These are phyloP conservation scores for Silene vulgaris DNA, from an alignment of 179 eudicot genomes.

Conservation along the genomic window DNA sequence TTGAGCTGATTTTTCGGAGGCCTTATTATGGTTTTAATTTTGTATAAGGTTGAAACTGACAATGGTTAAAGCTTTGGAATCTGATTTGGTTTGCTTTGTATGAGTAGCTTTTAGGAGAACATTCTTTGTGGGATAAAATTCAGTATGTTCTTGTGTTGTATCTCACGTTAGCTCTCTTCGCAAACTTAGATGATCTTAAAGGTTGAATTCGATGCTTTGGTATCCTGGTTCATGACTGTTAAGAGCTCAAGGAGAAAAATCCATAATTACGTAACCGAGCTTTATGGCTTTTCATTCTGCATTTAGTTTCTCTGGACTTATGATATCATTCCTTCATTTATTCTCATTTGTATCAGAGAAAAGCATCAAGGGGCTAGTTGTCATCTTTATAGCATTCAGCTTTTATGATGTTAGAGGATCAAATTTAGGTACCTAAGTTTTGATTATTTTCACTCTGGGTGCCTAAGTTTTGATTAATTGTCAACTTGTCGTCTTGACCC, in stretches of 20 bases:
- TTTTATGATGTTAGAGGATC: neutral
- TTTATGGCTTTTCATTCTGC: neutral
- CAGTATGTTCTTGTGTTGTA: neutral
- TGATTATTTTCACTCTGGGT: neutral
- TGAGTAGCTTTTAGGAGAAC: neutral
- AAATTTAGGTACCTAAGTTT: neutral
- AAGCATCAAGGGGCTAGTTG: neutral
- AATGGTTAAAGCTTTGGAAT: conserved; percentile 1
- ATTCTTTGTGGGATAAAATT: conserved; percentile 1
- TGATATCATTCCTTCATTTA: neutral
- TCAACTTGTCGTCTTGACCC: neutral
- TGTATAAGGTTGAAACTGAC: neutral
- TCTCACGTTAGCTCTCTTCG: neutral
- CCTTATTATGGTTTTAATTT: neutral
- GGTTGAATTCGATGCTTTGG: neutral
- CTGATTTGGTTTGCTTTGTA: neutral
- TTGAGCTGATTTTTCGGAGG: neutral
- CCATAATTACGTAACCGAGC: neutral
- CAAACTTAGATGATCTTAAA: neutral
- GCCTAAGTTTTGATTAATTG: neutral
- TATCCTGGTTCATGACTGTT: neutral
- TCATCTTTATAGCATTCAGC: conserved; percentile 2
- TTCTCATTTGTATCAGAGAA: neutral
- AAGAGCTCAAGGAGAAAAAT: neutral
- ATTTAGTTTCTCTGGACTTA: neutral